These are phyloP conservation scores for Podosphaera xanthii DNA, from an alignment of 2,329 filamentous ascomycete genomes.

Conservation along the genomic window DNA sequence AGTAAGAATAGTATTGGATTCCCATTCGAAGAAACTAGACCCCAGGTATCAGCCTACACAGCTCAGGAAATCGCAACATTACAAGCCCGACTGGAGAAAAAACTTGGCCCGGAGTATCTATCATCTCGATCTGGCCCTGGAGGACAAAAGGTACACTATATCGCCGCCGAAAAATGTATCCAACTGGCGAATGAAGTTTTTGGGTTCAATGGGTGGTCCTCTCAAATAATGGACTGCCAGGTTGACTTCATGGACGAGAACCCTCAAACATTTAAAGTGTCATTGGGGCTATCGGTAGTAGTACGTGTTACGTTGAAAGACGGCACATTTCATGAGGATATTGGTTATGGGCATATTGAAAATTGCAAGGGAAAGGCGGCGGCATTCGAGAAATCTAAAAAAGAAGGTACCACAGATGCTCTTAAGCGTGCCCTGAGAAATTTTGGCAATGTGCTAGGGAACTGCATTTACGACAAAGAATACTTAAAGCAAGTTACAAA, in stretches of 20 bases:
- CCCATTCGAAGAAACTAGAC: constrained; percentile 45
- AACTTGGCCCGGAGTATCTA: constrained; percentile 88
- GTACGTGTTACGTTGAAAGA: constrained; percentile 76
- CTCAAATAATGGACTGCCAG: constrained; percentile 80
- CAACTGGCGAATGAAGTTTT: constrained; percentile 87
- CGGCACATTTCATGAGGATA: constrained; percentile 93
- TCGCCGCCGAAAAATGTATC: constrained; percentile 93
- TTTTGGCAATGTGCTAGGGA: constrained; percentile 93
- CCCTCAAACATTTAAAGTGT: constrained; percentile 53
- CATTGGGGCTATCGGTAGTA: constrained; percentile 70
- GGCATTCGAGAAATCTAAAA: constrained; percentile 96
- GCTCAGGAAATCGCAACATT: constrained; percentile 78
- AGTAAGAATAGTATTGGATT: constrained; percentile 27
- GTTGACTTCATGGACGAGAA: constrained; percentile 91
- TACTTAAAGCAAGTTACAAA: constrained; percentile 80
- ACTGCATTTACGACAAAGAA: constrained; percentile 93
- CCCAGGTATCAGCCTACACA: constrained; percentile 57
- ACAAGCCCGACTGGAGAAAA: constrained; percentile 68
- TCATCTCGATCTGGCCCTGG: constrained; percentile 65
- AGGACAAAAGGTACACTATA: constrained; percentile 73
- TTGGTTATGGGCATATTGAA: constrained; percentile 90
- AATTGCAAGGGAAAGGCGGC: constrained; percentile 89
- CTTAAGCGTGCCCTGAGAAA: constrained; percentile 73
- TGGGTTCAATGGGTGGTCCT: constrained; percentile 95
- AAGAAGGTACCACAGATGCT: constrained; percentile 87